Percentiles rank a stretch among this genome's conserved stretches.
These are phyloP conservation scores for Lolium multiflorum DNA, from an alignment of 176 grass and related monocot genomes.

Conservation along the genomic window DNA sequence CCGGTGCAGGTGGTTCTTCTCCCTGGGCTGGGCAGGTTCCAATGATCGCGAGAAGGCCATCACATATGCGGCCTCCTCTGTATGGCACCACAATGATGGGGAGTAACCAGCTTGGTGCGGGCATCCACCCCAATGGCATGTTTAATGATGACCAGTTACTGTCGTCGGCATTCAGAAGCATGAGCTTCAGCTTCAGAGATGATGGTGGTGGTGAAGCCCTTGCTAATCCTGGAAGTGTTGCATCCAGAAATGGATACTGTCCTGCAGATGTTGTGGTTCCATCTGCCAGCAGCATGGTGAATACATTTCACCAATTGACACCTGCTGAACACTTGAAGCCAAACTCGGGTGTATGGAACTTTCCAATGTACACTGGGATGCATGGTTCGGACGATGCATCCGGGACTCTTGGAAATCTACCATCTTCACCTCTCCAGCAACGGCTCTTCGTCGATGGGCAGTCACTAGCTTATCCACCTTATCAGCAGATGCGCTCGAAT, in stretches of 20 bases:
- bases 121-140: background rate
- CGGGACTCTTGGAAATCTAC: background rate
- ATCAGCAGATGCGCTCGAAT: constrained; percentile 46
- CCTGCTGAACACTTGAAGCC: constrained; percentile 24
- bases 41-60: background rate
- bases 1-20: constrained; percentile 10
- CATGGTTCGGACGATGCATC: constrained; percentile 16
- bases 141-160: constrained; percentile 53
- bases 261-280: background rate
- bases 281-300: background rate
- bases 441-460: constrained; percentile 25
- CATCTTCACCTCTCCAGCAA: constrained; percentile 25
- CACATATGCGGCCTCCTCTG: background rate
- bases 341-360: background rate
- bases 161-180: constrained; percentile 37
- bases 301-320: background rate
- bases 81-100: background rate
- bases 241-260: background rate
- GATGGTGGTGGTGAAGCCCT: background rate
- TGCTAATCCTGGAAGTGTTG: background rate
- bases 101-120: constrained; percentile 4
- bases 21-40: background rate
- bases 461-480: background rate
- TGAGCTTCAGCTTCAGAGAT: constrained; percentile 47
- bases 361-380: constrained; percentile 16